These are phyloP conservation scores for Salix koriyanagi DNA, from an alignment of 345 rosid genomes.

Conservation along the genomic window DNA sequence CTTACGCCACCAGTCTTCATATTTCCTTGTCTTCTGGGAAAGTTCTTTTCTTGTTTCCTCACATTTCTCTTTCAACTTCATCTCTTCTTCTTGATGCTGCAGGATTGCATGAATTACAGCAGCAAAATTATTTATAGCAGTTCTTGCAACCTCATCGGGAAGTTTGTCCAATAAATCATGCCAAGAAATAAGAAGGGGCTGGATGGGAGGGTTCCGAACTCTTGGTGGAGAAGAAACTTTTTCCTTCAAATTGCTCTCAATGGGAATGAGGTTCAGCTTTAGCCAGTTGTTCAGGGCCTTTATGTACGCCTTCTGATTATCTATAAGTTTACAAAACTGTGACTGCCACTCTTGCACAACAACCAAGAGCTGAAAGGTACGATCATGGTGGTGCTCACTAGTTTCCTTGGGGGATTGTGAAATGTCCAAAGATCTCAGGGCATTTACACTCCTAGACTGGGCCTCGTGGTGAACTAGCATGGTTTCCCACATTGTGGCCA, in stretches of 20 bases:
- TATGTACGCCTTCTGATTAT: slow-evolving; percentile 64
- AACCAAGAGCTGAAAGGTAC: slow-evolving; percentile 59
- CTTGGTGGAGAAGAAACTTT: slow-evolving; percentile 89
- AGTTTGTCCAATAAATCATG: slow-evolving; percentile 51
- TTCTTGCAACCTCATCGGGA: slow-evolving; percentile 67
- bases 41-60: slow-evolving; percentile 61
- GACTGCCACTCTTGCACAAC: slow-evolving; percentile 77
- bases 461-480: slow-evolving; percentile 62
- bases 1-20: slow-evolving; percentile 65
- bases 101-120: slow-evolving; percentile 58
- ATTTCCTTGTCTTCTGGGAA: slow-evolving; percentile 42
- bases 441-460: slow-evolving; percentile 44
- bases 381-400: slow-evolving; percentile 63
- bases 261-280: slow-evolving; percentile 72
- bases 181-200: slow-evolving; percentile 61
- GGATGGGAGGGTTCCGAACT: slow-evolving; percentile 58
- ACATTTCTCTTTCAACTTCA: slow-evolving; percentile 50
- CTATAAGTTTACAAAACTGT: slow-evolving; percentile 65
- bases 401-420: slow-evolving; percentile 64
- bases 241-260: slow-evolving; percentile 83
- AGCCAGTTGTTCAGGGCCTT: slow-evolving; percentile 65
- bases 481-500: slow-evolving; percentile 83
- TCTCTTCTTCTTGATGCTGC: slow-evolving; percentile 63
- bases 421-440: slow-evolving; percentile 40
- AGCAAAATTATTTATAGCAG: slow-evolving; percentile 53